phyloP scores from a whole-genome alignment of 768 basidiomycete species.

The Termitomyces sp. region DNA sequence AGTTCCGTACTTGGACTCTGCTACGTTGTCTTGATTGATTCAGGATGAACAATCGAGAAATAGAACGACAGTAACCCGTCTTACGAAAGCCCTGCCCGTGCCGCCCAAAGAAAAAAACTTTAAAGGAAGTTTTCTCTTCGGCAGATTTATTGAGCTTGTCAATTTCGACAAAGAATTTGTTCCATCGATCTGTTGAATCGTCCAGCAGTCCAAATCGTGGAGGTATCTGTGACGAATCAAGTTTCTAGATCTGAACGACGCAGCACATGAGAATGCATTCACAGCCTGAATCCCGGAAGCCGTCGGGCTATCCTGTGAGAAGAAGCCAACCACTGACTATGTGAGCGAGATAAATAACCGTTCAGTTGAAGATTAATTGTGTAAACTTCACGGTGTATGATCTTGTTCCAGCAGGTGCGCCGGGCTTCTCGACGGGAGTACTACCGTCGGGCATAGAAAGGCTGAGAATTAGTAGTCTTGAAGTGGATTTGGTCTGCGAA shows the following conservation, averaged over 20 bases:
- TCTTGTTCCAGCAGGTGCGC: neutral
- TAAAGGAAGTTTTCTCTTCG: constrained; percentile 38
- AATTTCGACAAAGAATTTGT: constrained; percentile 33
- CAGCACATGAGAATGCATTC: neutral
- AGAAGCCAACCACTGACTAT: constrained; percentile 6
- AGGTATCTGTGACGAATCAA: constrained; percentile 36
- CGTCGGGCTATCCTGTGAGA: constrained; percentile 4
- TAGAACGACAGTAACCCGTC: constrained; percentile 17
- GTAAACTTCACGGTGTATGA: neutral
- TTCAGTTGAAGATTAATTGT: neutral
- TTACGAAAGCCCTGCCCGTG: constrained; percentile 74
- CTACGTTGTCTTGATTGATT: constrained; percentile 60
- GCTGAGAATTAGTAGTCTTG: too few species aligned
- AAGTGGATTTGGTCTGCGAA: neutral
- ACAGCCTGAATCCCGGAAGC: constrained; percentile 3
- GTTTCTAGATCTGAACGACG: neutral
- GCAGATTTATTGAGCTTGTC: constrained; percentile 38
- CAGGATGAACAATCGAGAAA: neutral
- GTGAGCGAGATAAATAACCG: neutral
- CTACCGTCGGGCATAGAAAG: neutral
- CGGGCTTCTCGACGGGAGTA: neutral
- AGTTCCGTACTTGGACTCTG: constrained; percentile 50
- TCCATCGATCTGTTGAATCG: constrained; percentile 43
- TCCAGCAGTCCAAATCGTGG: constrained; percentile 60
- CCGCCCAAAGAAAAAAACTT: constrained; percentile 60